Base-by-base conservation (phyloP, 345 rosid species). In the Atalantia buxifolia region DNA sequence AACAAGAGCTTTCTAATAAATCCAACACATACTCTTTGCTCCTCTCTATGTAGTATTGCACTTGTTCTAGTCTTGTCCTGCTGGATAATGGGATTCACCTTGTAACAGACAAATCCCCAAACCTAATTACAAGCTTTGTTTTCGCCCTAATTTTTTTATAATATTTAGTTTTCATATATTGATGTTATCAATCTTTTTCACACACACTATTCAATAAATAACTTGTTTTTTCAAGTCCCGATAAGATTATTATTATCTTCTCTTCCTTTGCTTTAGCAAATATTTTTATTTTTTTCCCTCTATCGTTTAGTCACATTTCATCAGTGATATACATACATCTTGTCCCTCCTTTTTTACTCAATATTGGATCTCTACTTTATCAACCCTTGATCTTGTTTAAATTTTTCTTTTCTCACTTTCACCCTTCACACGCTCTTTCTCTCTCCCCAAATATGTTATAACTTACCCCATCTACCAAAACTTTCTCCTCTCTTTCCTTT, bases 151-250 rank as follows among this genome's bases (percentile, higher is more conserved):
- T 53, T 70, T 76, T 84, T 33, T 53, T 53, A 27, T 35, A 9
- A 22, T 57, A 7, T 57, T n/a, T 59, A 22, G 28, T 59, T 59
- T 22, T 8, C 10, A 67, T 1, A 8, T 18, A 22, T 67, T 40
- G 25, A n/a, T 33, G 62, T 62, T 75, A 21, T 38, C 42, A 77
- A 55, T 77, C 80, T 76, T 77, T 74, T 66, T 42, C n/a, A 28
- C 80, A 76, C 85, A 84, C 86, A 76, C 73, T 72, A 48, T 84
- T 83, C 85, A 74, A 81, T 66, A 53, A 56, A 53, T 65, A 64
- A 64, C 82, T 83, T 79, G 83, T 82, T 83, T 84, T 86, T 84
- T 53, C 87, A 87, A 84, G 85, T 88, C 87, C 91, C 92, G 84
- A 33, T 21, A 33, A 89, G 87, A 88, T 80, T 75, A 88, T 74